These are phyloP conservation scores for Zygnema circumcarinatum DNA, from an alignment of 139 green algal genomes.

Conservation along the genomic window DNA sequence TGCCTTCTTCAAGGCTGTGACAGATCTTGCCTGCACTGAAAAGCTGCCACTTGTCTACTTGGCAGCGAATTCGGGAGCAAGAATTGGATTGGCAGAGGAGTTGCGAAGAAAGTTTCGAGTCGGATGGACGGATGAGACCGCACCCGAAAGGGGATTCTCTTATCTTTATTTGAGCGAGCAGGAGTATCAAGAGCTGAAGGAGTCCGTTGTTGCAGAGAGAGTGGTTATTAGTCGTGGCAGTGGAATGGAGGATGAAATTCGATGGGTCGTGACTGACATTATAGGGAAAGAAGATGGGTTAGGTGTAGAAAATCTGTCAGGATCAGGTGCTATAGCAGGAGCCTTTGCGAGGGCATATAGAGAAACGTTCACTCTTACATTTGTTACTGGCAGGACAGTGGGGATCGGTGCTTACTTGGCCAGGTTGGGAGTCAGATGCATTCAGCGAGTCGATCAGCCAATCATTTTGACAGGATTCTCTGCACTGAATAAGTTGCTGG, in stretches of 20 bases:
- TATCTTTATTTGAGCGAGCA: constrained; percentile 91
- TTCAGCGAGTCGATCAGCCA: constrained; percentile 93
- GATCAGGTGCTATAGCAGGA: constrained; percentile 90
- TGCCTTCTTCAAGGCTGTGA: constrained; percentile 85
- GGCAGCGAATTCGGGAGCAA: constrained; percentile 90
- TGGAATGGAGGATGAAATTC: constrained; percentile 41
- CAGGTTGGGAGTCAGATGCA: constrained; percentile 86
- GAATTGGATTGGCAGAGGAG: constrained; percentile 91
- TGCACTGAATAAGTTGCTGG: constrained; percentile 99
- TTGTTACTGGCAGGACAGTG: constrained; percentile 84
- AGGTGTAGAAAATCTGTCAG: constrained; percentile 96
- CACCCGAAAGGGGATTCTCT: constrained; percentile 83
- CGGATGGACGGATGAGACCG: constrained; percentile 74
- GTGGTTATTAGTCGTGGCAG: constrained; percentile 4
- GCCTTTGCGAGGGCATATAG: constrained; percentile 76
- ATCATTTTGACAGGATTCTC: constrained; percentile 98
- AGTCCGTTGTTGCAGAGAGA: constrained; percentile 55
- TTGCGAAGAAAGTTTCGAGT: constrained; percentile 71
- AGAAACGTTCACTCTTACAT: constrained; percentile 89
- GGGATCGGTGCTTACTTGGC: constrained; percentile 98
- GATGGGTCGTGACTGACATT: constrained; percentile 77
- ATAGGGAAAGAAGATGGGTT: constrained; percentile 95
- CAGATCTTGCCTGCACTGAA: constrained; percentile 79
- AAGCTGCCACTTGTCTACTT: constrained; percentile 93
- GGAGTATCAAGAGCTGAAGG: constrained; percentile 74